phyloP scores from a whole-genome alignment of 106 monocot species.

The Apostasia shenzhenica region DNA sequence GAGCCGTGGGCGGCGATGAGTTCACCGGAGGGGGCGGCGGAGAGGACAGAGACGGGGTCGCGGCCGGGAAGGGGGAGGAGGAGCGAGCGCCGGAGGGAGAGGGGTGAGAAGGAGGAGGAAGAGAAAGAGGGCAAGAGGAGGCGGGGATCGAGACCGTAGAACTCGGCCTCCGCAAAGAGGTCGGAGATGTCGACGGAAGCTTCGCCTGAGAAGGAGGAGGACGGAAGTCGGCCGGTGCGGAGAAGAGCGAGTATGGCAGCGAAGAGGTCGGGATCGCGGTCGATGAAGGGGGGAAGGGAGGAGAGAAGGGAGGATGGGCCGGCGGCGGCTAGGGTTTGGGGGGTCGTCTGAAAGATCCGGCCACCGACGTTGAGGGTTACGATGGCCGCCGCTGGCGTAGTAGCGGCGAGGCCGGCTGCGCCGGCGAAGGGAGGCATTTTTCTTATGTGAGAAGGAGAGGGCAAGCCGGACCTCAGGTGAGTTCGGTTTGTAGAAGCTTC shows the following conservation, averaged over 20 bases:
- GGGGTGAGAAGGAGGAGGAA: conserved; percentile 23
- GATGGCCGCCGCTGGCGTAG: not conserved
- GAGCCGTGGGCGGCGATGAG: conserved; percentile 39
- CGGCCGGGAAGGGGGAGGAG: conserved; percentile 36
- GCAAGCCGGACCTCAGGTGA: too few relatives aligned
- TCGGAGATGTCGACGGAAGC: conserved; percentile 17
- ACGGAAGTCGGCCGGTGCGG: conserved; percentile 23
- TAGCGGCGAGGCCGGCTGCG: not conserved
- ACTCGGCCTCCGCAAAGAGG: conserved; percentile 35
- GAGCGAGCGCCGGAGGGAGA: conserved; percentile 18
- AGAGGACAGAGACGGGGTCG: conserved; percentile 25
- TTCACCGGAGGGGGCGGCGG: conserved; percentile 20
- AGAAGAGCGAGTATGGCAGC: conserved; percentile 32
- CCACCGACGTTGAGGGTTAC: conserved; percentile 58
- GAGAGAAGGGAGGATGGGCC: conserved; percentile 33
- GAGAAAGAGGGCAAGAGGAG: conserved; percentile 16
- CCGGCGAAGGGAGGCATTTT: conserved; percentile 9
- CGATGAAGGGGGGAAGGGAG: conserved; percentile 38
- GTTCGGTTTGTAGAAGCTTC: too few relatives aligned
- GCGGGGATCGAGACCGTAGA: conserved; percentile 31
- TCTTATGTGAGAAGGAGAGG: too few relatives aligned
- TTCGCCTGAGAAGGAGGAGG: conserved; percentile 4
- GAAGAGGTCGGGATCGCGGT: conserved; percentile 58
- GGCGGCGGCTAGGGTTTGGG: conserved; percentile 40
- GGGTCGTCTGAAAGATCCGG: conserved; percentile 49